Percentiles rank a stretch among this genome's conserved stretches.
phyloP scores from a whole-genome alignment of 805 yeast species.

The Crinitomyces ghanaensis region DNA sequence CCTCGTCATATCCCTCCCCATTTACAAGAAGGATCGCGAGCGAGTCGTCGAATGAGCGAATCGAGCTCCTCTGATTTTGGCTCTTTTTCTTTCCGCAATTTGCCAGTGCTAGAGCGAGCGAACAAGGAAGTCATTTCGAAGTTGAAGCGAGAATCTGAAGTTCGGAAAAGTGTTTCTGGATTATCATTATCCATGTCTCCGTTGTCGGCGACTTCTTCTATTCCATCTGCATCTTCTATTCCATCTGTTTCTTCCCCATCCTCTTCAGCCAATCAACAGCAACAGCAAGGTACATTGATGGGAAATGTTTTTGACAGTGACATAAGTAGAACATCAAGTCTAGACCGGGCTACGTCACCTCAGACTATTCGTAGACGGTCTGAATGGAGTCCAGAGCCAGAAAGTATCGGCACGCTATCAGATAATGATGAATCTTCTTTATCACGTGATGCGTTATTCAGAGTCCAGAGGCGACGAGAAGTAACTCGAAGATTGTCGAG shows the following conservation, averaged over 20 bases:
- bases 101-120: constrained; percentile 84
- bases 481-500: constrained; percentile 31
- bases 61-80: constrained; percentile 65
- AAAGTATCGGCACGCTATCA: no score
- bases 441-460: constrained; percentile 37
- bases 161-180: constrained; percentile 31
- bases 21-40: constrained; percentile 52
- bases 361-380: no score
- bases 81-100: constrained; percentile 77
- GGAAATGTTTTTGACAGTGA: no score
- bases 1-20: constrained; percentile 44
- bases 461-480: constrained; percentile 39
- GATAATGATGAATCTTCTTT: constrained; percentile 50
- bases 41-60: constrained; percentile 56
- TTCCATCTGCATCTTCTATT: constrained; percentile 24
- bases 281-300: no score
- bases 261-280: no score
- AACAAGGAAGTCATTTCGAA: constrained; percentile 86
- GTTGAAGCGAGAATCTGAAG: constrained; percentile 71
- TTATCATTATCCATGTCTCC: constrained; percentile 33
- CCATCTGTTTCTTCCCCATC: neutral
- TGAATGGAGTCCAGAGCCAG: no score
- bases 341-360: no score
- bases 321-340: no score
- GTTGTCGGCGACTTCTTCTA: neutral